Base-by-base conservation (phyloP, 208 protist genomes). In the Porcisia hertigi region DNA sequence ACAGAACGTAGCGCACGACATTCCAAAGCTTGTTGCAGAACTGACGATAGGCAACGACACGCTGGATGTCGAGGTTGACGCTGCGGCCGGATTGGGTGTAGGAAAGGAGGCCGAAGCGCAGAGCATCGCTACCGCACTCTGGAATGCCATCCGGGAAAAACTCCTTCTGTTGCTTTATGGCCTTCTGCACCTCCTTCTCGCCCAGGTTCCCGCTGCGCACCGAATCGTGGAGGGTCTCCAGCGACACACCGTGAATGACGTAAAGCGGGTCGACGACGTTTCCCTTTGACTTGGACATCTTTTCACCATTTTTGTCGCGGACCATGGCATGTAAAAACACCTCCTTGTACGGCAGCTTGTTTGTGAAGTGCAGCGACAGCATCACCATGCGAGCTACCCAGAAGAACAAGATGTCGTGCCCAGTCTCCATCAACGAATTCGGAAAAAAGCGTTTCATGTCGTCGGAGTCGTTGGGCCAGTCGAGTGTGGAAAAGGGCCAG, bases 311-410 rank as follows among this genome's bases (percentile, higher is more conserved):
- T 70, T 99, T 98, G 88, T 99, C 99, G 75, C 99, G 92, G 64
- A 99, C 98, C 93, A 99, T 99, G 47, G 99, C 93, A 86, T 99
- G 99, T 30, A 99, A 84, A 75, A 98, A 99, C 25, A 99, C 88
- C 63, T 97, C 90, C 66, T 92, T 90, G 87, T 99, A 99, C n/a
- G 99, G 99, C 41, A 99, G 88, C 81, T 98, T 75, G 41, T 87
- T 94, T 18, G 94, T 99, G 39, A 99, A 91, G 75, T 99, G 84
- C 14, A 98, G 83, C 63, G 98, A 98, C 66, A 99, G 96, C 99
- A 99, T 99, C n/a, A 99, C 99, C 99, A 99, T 99, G 73, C 99
- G 88, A 23, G 99, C 99, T 6, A 99, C 99, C 99, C 99, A 99
- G 91, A 99, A 99, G 92, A 99, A 99, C 36, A 99, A 75, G 80